A percentile compares a stretch with the other conserved stretches of the same genome.
Conservation (phyloP, 2,329 filamentous ascomycete species). For the Fusarium avenaceum region DNA sequence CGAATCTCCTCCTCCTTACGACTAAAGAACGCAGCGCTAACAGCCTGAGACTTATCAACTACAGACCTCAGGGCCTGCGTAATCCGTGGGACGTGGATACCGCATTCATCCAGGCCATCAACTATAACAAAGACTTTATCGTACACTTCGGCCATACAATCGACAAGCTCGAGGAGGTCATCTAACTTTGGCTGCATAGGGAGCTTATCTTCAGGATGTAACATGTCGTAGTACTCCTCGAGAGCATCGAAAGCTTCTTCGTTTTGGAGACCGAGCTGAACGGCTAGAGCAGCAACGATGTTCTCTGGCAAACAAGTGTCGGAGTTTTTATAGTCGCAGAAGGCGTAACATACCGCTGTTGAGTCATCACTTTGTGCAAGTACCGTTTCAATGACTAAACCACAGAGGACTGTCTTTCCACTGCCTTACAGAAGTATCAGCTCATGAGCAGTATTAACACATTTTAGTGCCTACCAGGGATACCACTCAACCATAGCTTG, state of each 20-base stretch:
- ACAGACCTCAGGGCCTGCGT: neutral
- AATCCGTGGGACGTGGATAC: slow-evolving; percentile 1
- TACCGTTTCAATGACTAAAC: slow-evolving; percentile 6
- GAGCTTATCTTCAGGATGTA: neutral
- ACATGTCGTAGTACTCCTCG: slow-evolving; percentile 7
- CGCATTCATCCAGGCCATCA: slow-evolving; percentile 26
- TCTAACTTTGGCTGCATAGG: neutral
- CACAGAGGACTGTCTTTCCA: neutral
- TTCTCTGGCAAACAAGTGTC: neutral
- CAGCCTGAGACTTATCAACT: neutral
- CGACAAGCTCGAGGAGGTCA: neutral
- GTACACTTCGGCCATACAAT: neutral
- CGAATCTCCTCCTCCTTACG: slow-evolving; percentile 17
- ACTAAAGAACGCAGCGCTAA: slow-evolving; percentile 9
- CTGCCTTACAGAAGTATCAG: too few species aligned
- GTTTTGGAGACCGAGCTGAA: slow-evolving; percentile 18
- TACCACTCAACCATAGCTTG: neutral
- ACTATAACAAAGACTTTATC: slow-evolving; percentile 13
- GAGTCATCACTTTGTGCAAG: neutral
- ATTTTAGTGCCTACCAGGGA: too few species aligned
- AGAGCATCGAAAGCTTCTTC: slow-evolving; percentile 17
- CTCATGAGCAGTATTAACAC: too few species aligned
- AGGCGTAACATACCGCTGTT: slow-evolving; percentile 4
- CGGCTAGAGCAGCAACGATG: slow-evolving; percentile 12
- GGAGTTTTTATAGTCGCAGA: slow-evolving; percentile 25